Conservation (phyloP, 2,329 filamentous ascomycete species). For the Arthrobotrys pseudoclavata region DNA sequence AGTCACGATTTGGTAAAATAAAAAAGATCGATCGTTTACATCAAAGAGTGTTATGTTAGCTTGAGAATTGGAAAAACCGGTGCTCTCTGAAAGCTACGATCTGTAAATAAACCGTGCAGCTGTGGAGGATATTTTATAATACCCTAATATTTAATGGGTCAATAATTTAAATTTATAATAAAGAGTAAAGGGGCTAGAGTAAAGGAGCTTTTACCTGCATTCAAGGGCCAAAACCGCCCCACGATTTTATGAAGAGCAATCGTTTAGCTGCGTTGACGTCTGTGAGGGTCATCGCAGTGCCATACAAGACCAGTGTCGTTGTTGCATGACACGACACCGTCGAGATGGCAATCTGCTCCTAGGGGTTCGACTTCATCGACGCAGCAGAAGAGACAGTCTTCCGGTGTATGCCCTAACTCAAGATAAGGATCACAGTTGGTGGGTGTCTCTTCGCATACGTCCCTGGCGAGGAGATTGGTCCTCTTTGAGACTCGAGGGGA, state of each 20-base stretch:
- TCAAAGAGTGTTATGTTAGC: too few relatives aligned
- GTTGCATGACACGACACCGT: neutral
- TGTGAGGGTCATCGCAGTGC: slow-evolving; percentile 15
- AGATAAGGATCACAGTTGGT: slow-evolving; percentile 2
- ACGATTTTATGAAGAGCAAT: neutral
- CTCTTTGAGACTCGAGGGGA: neutral
- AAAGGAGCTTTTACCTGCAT: neutral
- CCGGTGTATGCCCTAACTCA: neutral
- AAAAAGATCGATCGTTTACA: too few relatives aligned
- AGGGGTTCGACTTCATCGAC: neutral
- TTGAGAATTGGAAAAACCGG: too few relatives aligned
- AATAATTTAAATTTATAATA: too few relatives aligned
- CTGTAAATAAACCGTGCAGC: too few relatives aligned
- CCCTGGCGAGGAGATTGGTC: neutral
- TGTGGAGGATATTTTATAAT: too few relatives aligned
- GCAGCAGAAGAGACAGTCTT: slow-evolving; percentile 5
- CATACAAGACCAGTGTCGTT: neutral
- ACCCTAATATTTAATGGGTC: too few relatives aligned
- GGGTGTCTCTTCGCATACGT: slow-evolving; percentile 9
- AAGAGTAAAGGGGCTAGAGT: too few relatives aligned
- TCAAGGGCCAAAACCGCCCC: neutral
- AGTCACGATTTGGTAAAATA: neutral
- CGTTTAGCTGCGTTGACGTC: neutral
- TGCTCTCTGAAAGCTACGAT: too few relatives aligned
- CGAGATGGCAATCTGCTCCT: neutral